These are phyloP conservation scores for Coemansia sp. DNA, from an alignment of 192 early-diverging fungal genomes.

Conservation along the genomic window DNA sequence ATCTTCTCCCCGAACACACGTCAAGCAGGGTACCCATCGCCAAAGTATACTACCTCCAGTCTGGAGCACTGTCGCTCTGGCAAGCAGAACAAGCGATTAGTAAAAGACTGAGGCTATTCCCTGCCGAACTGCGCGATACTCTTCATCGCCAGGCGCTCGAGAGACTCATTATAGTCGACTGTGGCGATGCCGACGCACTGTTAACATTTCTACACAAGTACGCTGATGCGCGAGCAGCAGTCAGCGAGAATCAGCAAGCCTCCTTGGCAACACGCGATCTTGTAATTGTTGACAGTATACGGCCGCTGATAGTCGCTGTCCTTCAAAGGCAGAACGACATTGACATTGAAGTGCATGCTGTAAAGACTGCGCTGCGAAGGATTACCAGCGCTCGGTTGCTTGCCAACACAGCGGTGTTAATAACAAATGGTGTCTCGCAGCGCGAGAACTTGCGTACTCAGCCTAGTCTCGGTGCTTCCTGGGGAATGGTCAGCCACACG, in stretches of 20 bases:
- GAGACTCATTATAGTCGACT: slow-evolving; percentile 37
- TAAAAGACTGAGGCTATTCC: slow-evolving; percentile 4
- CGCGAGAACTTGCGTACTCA: slow-evolving; percentile 21
- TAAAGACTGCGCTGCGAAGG: slow-evolving; percentile 31
- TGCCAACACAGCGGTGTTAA: slow-evolving; percentile 14
- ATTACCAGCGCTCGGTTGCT: slow-evolving; percentile 10
- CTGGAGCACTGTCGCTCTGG: slow-evolving; percentile 40
- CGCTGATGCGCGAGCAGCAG: slow-evolving; percentile 7
- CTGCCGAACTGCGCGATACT: neutral
- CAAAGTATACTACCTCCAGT: slow-evolving; percentile 30
- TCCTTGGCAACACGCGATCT: slow-evolving; percentile 12
- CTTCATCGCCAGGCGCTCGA: slow-evolving; percentile 28
- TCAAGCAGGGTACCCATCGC: slow-evolving; percentile 1
- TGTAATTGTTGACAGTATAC: slow-evolving; percentile 44
- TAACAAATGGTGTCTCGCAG: slow-evolving; percentile 48
- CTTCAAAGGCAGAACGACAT: slow-evolving; percentile 22
- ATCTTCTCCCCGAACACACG: slow-evolving; percentile 20
- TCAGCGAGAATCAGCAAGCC: neutral
- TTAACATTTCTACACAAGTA: slow-evolving; percentile 42
- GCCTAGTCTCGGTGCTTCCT: slow-evolving; percentile 38
- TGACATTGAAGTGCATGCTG: slow-evolving; percentile 27
- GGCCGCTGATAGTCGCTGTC: slow-evolving; percentile 31
- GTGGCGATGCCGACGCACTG: slow-evolving; percentile 31
- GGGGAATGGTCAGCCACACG: slow-evolving; percentile 41
- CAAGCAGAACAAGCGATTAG: slow-evolving; percentile 19